Base-by-base conservation (phyloP, 768 basidiomycete genomes). In the Tricholoma saponaceum region DNA sequence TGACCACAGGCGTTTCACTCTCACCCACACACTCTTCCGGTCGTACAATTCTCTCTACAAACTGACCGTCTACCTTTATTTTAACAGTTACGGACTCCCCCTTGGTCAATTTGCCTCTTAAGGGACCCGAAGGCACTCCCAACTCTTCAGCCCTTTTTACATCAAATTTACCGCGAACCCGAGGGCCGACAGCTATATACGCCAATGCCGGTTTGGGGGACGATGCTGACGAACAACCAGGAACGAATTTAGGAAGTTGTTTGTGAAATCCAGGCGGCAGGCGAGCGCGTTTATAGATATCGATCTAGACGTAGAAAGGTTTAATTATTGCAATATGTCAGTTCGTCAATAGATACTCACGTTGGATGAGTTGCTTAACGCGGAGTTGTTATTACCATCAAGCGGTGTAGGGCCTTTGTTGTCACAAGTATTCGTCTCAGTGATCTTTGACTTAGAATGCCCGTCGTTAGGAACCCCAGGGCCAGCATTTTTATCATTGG, bases 131-230 rank as follows among this genome's bases (percentile, higher is more conserved):
- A 3, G 81, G 80, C 2, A 98, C 72, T 5, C 87, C 86, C 1
- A 94, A 75, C 44, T 74, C 80, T 8, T 75, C 65, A 0, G 94
- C 90, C 60, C 82, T 84, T 59, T 73, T 69, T 0, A 70, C 84
- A 59, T 94, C 80, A 66, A 98, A 96, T 69, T 90, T 92, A 8
- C 83, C 83, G 0, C 83, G 81, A 39, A 77, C 69, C 13, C 74
- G 76, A 3, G 83, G 83, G 0, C 83, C 83, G 41, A 82, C 72
- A 43, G 83, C 56, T 14, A 83, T 69, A 63, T 83, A 84, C 3
- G 76, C 80, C 32, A 83, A 59, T 0, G 80, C 75, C 3, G 77
- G 70, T 46, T 43, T 49, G 7, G 43, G 18, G 9, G 72, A 69
- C 23, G 59, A 49, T n/a, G 64, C 52, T 10, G 33, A 44, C 5